phyloP scores from a whole-genome alignment of 1,139 yeast species.

The Pneumocystis jirovecii region DNA sequence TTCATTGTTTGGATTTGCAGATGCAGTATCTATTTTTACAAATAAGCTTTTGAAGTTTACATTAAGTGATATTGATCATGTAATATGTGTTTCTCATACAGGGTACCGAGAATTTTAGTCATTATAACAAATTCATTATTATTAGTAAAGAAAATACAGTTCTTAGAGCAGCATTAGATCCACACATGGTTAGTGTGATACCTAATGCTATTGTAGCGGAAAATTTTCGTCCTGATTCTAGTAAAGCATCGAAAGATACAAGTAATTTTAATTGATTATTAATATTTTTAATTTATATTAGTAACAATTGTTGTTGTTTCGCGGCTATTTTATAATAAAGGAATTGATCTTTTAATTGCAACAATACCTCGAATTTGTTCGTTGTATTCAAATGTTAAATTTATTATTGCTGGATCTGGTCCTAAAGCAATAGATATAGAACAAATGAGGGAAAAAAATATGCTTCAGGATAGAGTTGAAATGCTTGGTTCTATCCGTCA shows the following conservation, averaged over 20 bases:
- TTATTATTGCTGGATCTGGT: constrained; percentile 90
- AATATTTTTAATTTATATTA: constrained; percentile 7
- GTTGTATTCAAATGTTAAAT: constrained; percentile 48
- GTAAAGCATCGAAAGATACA: constrained; percentile 20
- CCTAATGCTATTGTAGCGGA: constrained; percentile 88
- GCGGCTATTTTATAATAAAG: constrained; percentile 86
- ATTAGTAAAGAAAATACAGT: constrained; percentile 73
- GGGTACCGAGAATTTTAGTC: constrained; percentile 27
- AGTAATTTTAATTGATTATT: constrained; percentile 5
- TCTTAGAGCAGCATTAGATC: constrained; percentile 68
- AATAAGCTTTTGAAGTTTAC: constrained; percentile 77
- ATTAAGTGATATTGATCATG: constrained; percentile 74
- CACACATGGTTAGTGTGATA: constrained; percentile 66
- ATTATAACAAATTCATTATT: not conserved
- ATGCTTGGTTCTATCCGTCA: constrained; percentile 79
- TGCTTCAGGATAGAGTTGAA: constrained; percentile 75
- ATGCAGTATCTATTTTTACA: constrained; percentile 67
- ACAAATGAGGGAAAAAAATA: constrained; percentile 81
- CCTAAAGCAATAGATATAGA: constrained; percentile 88
- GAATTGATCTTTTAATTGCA: constrained; percentile 77
- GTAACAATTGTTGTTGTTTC: constrained; percentile 80
- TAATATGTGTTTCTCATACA: constrained; percentile 89
- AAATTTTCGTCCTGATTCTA: constrained; percentile 54
- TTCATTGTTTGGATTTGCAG: constrained; percentile 86
- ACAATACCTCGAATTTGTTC: constrained; percentile 73